Conservation (phyloP, 2,329 filamentous ascomycete species). For the Penicillium sp. region DNA sequence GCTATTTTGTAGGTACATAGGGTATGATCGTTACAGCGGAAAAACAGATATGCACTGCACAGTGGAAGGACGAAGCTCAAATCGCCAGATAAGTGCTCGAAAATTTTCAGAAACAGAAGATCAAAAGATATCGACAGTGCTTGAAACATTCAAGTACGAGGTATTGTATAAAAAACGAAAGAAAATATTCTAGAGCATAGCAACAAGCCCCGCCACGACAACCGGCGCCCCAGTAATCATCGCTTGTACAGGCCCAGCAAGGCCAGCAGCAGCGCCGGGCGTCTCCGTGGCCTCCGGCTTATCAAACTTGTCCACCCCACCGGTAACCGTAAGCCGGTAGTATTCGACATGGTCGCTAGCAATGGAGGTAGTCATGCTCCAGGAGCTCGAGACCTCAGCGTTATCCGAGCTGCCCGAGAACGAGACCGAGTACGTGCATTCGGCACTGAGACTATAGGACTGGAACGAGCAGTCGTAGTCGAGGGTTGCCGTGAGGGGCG, state of each 20-base stretch:
- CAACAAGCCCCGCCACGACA: background rate
- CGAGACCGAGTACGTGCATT: background rate
- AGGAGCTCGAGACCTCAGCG: background rate
- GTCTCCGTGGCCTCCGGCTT: constrained; percentile 9
- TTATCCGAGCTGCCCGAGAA: background rate
- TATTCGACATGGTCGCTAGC: background rate
- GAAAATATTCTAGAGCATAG: background rate
- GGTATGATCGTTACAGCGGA: too few relatives aligned
- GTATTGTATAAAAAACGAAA: too few relatives aligned
- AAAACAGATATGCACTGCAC: too few relatives aligned
- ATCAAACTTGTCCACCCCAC: background rate
- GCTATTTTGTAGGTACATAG: too few relatives aligned
- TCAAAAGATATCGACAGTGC: too few relatives aligned
- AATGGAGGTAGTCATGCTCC: background rate
- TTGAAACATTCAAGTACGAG: too few relatives aligned
- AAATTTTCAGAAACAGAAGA: too few relatives aligned
- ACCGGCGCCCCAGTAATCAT: constrained; percentile 10
- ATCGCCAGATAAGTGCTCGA: too few relatives aligned
- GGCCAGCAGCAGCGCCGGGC: background rate
- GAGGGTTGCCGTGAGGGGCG: background rate
- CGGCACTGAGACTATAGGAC: background rate
- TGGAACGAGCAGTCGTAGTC: constrained; percentile 1
- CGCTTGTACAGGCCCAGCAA: background rate
- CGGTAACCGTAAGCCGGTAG: constrained; percentile 5
- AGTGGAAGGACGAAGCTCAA: too few relatives aligned